A percentile compares a stretch with the other conserved stretches of the same genome.
phyloP scores from a whole-genome alignment of 2,329 filamentous ascomycete species.

The Coniochaeta ligniaria region DNA sequence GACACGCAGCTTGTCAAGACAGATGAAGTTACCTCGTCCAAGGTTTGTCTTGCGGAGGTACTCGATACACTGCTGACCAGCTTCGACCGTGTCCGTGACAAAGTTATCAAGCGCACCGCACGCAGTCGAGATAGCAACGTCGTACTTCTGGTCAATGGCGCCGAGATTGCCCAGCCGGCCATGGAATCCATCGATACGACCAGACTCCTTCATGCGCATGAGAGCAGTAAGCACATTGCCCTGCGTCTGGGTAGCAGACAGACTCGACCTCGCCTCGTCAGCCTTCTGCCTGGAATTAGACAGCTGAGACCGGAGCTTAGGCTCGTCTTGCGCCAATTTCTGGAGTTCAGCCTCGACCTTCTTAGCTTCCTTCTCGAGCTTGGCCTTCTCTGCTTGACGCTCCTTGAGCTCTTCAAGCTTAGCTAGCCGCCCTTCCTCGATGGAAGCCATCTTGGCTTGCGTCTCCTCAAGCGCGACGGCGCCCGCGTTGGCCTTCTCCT shows the following conservation, averaged over 20 bases:
- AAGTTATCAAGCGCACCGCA: constrained; percentile 90
- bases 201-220: constrained; percentile 92
- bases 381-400: constrained; percentile 64
- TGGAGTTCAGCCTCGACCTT: constrained; percentile 67
- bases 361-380: constrained; percentile 66
- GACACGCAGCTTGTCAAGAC: constrained; percentile 76
- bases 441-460: constrained; percentile 66
- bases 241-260: constrained; percentile 85
- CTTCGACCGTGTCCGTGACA: constrained; percentile 92
- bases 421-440: constrained; percentile 61
- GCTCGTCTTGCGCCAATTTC: constrained; percentile 69
- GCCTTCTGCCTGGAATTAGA: constrained; percentile 90
- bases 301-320: constrained; percentile 73
- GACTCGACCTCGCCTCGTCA: constrained; percentile 85
- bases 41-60: constrained; percentile 96
- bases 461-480: constrained; percentile 78
- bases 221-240: constrained; percentile 87
- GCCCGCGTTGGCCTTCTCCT: constrained; percentile 82
- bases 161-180: constrained; percentile 91
- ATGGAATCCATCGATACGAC: constrained; percentile 94
- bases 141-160: constrained; percentile 87
- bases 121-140: constrained; percentile 96
- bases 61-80: constrained; percentile 96
- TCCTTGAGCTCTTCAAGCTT: constrained; percentile 72
- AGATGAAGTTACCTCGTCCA: constrained; percentile 93